phyloP scores from a whole-genome alignment of 2,329 filamentous ascomycete species.

The Pseudophaeomoniella oleicola region DNA sequence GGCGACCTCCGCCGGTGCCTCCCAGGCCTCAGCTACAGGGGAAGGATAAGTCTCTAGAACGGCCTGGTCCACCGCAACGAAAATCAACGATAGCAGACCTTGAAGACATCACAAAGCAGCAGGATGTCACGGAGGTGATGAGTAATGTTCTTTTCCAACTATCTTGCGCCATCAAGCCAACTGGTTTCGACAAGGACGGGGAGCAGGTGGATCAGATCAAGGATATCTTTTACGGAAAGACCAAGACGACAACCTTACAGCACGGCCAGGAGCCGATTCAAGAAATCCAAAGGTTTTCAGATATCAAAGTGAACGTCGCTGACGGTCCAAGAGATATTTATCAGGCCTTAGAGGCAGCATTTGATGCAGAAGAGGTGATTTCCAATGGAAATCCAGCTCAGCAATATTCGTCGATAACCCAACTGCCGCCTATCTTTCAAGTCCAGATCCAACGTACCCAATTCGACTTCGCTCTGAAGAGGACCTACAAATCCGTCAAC shows the following conservation, averaged over 20 bases:
- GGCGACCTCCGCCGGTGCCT: constrained; percentile 43
- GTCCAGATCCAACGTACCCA: constrained; percentile 76
- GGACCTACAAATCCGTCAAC: constrained; percentile 58
- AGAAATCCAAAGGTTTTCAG: constrained; percentile 46
- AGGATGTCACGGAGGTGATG: constrained; percentile 93
- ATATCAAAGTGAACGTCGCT: constrained; percentile 47
- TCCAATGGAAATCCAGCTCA: constrained; percentile 45
- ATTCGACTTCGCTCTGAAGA: constrained; percentile 47
- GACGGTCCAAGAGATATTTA: constrained; percentile 55
- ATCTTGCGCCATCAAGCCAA: constrained; percentile 71
- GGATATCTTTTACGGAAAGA: constrained; percentile 40
- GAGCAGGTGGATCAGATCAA: constrained; percentile 74
- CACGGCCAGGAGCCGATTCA: constrained; percentile 28
- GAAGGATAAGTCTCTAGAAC: no score
- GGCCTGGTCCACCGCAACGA: constrained; percentile 13
- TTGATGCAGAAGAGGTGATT: constrained; percentile 63
- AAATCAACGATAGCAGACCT: constrained; percentile 17
- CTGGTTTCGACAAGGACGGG: constrained; percentile 49
- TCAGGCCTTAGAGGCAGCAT: constrained; percentile 69
- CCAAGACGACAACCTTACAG: constrained; percentile 21
- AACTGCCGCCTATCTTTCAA: constrained; percentile 73
- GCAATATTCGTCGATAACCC: constrained; percentile 57
- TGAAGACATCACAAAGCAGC: constrained; percentile 53
- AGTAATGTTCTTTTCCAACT: constrained; percentile 81
- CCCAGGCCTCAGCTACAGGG: constrained; percentile 31